These are phyloP conservation scores for Haplographium delicatum DNA, from an alignment of 495 filamentous ascomycete species.

Conservation along the genomic window DNA sequence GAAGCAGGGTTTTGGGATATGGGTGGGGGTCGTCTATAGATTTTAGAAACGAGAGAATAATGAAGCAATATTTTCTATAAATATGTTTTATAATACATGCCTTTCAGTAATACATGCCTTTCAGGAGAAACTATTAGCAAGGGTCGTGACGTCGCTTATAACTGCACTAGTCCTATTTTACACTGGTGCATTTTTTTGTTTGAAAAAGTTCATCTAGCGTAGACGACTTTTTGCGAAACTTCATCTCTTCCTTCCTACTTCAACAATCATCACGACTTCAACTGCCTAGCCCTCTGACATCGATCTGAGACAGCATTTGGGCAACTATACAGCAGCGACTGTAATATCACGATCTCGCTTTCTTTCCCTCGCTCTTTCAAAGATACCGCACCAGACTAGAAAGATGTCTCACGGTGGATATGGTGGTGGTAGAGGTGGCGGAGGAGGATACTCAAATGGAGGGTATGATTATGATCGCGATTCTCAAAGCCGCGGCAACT, in stretches of 20 bases:
- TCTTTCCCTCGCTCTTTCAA: conserved; percentile 4
- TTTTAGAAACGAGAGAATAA: not conserved
- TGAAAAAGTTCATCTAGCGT: no score
- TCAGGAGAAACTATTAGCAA: no score
- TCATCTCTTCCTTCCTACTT: conserved; percentile 3
- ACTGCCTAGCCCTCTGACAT: conserved; percentile 8
- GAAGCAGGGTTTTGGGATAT: conserved; percentile 89
- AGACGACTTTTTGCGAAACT: not conserved
- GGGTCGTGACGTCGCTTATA: not conserved
- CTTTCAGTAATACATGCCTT: no score
- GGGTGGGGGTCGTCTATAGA: no score
- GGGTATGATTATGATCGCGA: conserved; percentile 24
- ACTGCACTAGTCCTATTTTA: not conserved
- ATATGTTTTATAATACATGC: no score
- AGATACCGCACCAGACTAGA: conserved; percentile 19
- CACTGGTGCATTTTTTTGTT: not conserved
- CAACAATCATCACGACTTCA: conserved; percentile 8
- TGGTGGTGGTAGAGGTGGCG: conserved; percentile 17
- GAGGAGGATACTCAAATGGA: conserved; percentile 16
- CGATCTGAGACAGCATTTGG: conserved; percentile 7
- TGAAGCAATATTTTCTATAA: not conserved
- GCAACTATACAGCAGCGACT: not conserved
- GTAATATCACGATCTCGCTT: conserved; percentile 7
- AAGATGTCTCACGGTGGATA: conserved; percentile 17
- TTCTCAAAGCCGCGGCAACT: conserved; percentile 18